Base-by-base conservation (phyloP, 1,139 yeast genomes). In the Lodderomyces margitis region DNA sequence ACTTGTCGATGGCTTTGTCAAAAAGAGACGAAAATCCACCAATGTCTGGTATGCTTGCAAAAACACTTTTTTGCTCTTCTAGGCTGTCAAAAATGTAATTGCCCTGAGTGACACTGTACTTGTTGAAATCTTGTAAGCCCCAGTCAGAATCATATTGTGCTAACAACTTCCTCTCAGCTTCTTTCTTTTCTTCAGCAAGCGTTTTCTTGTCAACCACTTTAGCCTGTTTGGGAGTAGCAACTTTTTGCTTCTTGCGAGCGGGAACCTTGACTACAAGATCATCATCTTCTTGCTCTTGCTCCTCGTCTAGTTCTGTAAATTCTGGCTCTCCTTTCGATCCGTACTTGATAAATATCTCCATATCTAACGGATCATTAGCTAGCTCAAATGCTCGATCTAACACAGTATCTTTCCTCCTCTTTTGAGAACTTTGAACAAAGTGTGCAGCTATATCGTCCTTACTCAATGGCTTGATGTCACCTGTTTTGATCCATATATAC, bases 401-500 rank as follows among this genome's bases (percentile, higher is more conserved):
- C 39, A 66, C 49, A 31, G 57, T 60, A 43, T 69, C 74, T 48
- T 62, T 69, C 41, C 71, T 60, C 44, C 64, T 58, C 44, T 61
- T 65, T 40, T 43, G 49, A 37, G 44, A 50, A 10, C 53, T 46
- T 8, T 44, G 46, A 1, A 38, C 48, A 34, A 69, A 57, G 45
- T 58, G 62, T n/a, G 49, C 56, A 6, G 60, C 59, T 34, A 72
- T 70, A 40, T 51, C 58, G 1, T 54, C 59, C 7, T 41, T 39
- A 10, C 51, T 48, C 42, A 72, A 58, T 10, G 48, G 45, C 45
- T 64, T 64, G 21, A 80, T 49, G 47, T 80, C 85, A 32, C 59
- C 58, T 7, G 57, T 53, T 30, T 70, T 68, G 38, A 78, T 74
- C 86, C 86, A 81, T 42, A 79, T 78, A 53, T 80, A 81, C 2